Conservation (phyloP, 371 early-diverging fungal genomes). For the Saksenaea vasiformis region DNA sequence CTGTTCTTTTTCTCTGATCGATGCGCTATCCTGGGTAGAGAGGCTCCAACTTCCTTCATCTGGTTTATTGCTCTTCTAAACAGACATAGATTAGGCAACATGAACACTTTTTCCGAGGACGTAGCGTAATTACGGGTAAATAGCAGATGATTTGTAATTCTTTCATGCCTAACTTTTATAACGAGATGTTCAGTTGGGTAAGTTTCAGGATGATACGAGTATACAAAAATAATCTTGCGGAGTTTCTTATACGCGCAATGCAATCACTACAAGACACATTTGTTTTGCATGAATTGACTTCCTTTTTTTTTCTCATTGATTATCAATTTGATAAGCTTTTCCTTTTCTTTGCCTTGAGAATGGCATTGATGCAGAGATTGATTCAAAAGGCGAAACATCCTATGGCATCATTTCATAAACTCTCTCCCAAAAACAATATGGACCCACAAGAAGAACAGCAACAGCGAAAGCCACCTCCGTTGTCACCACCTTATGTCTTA, state of each 20-base stretch:
- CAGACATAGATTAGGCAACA: too few species aligned
- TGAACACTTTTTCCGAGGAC: too few species aligned
- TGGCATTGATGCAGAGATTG: neutral
- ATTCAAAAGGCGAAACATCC: neutral
- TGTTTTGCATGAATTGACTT: conserved; percentile 1
- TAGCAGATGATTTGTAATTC: too few species aligned
- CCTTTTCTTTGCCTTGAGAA: neutral
- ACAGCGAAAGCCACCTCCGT: neutral
- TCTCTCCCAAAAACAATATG: neutral
- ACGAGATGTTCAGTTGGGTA: too few species aligned
- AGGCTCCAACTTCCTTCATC: too few species aligned
- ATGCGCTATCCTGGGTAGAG: too few species aligned
- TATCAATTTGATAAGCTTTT: neutral
- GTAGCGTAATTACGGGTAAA: too few species aligned
- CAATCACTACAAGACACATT: neutral
- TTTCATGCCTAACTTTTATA: too few species aligned
- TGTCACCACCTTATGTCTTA: neutral
- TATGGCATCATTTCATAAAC: neutral
- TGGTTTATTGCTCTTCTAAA: too few species aligned
- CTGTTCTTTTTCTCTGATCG: too few species aligned
- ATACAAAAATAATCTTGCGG: too few species aligned
- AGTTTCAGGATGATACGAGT: too few species aligned
- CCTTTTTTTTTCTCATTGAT: neutral
- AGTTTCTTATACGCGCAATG: neutral
- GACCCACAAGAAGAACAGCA: neutral